These are phyloP conservation scores for Thelonectria olida DNA, from an alignment of 2,329 filamentous ascomycete species.

Conservation along the genomic window DNA sequence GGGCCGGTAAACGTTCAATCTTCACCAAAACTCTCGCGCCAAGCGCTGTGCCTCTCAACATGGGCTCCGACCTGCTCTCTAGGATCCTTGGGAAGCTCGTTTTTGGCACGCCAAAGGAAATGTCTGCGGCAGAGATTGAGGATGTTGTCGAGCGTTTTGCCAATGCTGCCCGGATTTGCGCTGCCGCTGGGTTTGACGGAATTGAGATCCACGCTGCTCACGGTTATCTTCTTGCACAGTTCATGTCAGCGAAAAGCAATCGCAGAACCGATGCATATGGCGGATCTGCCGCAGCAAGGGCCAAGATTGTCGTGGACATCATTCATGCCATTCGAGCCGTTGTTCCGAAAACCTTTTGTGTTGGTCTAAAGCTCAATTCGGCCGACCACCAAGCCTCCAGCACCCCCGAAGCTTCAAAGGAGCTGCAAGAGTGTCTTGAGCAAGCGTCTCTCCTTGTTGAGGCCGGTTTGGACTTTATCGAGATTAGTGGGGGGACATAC, in stretches of 20 bases:
- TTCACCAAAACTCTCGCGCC: slow-evolving; percentile 53
- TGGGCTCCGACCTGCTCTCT: slow-evolving; percentile 51
- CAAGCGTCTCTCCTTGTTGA: slow-evolving; percentile 62
- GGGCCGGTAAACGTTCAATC: slow-evolving; percentile 47
- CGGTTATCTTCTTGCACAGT: slow-evolving; percentile 67
- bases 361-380: slow-evolving; percentile 66
- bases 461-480: slow-evolving; percentile 70
- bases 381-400: slow-evolving; percentile 59
- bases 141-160: slow-evolving; percentile 62
- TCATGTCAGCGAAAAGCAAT: slow-evolving; percentile 61
- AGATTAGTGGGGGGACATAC: slow-evolving; percentile 72
- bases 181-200: slow-evolving; percentile 57
- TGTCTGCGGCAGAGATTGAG: slow-evolving; percentile 64
- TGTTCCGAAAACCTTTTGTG: slow-evolving; percentile 53
- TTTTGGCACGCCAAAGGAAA: slow-evolving; percentile 65
- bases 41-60: slow-evolving; percentile 51
- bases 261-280: slow-evolving; percentile 64
- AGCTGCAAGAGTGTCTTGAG: slow-evolving; percentile 62
- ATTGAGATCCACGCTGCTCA: slow-evolving; percentile 60
- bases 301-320: slow-evolving; percentile 61
- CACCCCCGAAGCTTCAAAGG: slow-evolving; percentile 34
- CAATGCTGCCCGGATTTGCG: slow-evolving; percentile 57
- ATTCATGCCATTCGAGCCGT: slow-evolving; percentile 52
- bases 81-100: slow-evolving; percentile 36
- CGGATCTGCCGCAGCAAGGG: slow-evolving; percentile 57